Evolutionary conservation across 768 basidiomycete species (phyloP), one percentile per base, ranked within the genome.

Genomic region (Rhodotorula toruloides): DNA sequence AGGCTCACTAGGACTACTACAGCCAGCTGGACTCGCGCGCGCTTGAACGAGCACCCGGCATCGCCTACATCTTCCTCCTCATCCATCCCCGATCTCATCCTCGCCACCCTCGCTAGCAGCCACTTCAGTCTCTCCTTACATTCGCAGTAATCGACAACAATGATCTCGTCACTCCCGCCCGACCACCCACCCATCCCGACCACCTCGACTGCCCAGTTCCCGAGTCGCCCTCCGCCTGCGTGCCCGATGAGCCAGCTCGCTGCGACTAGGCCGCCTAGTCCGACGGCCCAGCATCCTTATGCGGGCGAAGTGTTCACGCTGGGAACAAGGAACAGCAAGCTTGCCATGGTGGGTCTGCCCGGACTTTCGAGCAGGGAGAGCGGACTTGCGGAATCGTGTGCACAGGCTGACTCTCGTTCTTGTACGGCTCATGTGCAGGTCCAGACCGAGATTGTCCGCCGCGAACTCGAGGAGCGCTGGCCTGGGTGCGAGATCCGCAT

Each of bases 321-420:
- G 48, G 94, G 91, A 49, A 93, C 93, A 16, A 83, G 94, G 44
- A 84, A 84, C 47, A 92, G 90, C 6, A 84, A 90, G 74, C 85
- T 98, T 16, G 93, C 94, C 9, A 85, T 89, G 77, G 83, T 67
- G 37, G 31, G 37, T 27, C 40, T n/a, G n/a, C n/a, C n/a, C n/a
- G n/a, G n/a, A n/a, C n/a, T n/a, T n/a, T n/a, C n/a, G n/a, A n/a
- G n/a, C n/a, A n/a, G n/a, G n/a, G n/a, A n/a, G n/a, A n/a, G n/a
- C n/a, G n/a, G n/a, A n/a, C n/a, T n/a, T n/a, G n/a, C n/a, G n/a
- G n/a, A n/a, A n/a, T n/a, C n/a, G n/a, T n/a, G n/a, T n/a, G n/a
- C n/a, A n/a, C n/a, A n/a, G n/a, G n/a, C n/a, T n/a, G n/a, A n/a
- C 5, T 2, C 36, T 37, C 36, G 32, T 10, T 25, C 32, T 10